Conservation (phyloP, 225 moss, liverwort and hornwort genomes). For the Rhytidiadelphus loreus region DNA sequence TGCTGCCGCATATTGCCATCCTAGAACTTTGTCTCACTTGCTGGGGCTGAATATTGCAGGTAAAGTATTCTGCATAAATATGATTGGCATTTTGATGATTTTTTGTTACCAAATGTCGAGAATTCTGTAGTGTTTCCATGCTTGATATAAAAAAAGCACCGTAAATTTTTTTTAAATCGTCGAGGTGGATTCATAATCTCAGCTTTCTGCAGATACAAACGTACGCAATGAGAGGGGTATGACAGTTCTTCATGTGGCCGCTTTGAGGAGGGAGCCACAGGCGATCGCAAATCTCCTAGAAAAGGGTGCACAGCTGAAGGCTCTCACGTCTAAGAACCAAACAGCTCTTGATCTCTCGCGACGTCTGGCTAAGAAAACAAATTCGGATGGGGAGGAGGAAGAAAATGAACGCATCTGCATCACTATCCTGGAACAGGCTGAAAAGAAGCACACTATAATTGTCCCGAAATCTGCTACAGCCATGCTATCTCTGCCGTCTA, state of each 20-base stretch:
- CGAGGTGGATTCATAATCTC: neutral
- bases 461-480: slow-evolving; percentile 52
- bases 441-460: slow-evolving; percentile 8
- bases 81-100: neutral
- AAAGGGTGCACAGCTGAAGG: slow-evolving; percentile 46
- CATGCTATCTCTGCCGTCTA: slow-evolving; percentile 35
- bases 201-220: slow-evolving; percentile 34
- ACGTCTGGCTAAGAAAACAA: slow-evolving; percentile 37
- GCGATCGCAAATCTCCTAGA: slow-evolving; percentile 54
- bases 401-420: slow-evolving; percentile 65
- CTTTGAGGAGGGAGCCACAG: slow-evolving; percentile 71
- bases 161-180: neutral
- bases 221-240: slow-evolving; percentile 42
- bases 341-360: slow-evolving; percentile 53
- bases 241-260: slow-evolving; percentile 80
- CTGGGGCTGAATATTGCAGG: slow-evolving; percentile 64
- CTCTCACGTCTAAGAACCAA: slow-evolving; percentile 39
- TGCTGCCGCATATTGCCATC: slow-evolving; percentile 72
- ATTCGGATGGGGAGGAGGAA: slow-evolving; percentile 22
- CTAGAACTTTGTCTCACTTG: slow-evolving; percentile 67
- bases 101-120: neutral
- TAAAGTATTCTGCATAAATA: neutral
- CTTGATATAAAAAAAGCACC: neutral
- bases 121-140: neutral
- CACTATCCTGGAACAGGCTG: slow-evolving; percentile 63